Conservation (phyloP, 352 stramenopile genomes). For the Phytophthora sojae region DNA sequence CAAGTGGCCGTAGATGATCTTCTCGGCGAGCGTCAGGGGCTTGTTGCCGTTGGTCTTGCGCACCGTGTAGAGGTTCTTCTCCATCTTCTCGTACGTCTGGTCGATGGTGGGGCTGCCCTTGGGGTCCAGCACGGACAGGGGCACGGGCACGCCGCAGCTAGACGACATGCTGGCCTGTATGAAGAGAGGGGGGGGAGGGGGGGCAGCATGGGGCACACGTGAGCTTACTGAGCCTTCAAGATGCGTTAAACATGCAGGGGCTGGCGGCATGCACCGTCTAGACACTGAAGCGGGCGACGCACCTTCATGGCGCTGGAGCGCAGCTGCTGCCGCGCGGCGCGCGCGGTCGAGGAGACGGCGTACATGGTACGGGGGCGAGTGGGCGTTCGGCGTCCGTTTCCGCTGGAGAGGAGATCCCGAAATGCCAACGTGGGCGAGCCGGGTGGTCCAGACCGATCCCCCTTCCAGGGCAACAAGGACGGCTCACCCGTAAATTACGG, state of each 20-base stretch:
- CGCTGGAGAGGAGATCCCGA: constrained; percentile 76
- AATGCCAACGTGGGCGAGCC: constrained; percentile 46
- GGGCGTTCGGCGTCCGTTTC: constrained; percentile 35
- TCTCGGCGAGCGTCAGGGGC: constrained; percentile 93
- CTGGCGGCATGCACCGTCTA: background rate
- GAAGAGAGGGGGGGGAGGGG: background rate
- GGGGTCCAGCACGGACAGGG: constrained; percentile 91
- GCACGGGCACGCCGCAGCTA: constrained; percentile 76
- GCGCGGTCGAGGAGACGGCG: constrained; percentile 66
- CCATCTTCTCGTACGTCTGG: constrained; percentile 93
- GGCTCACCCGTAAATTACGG: constrained; percentile 29
- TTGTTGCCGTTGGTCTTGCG: constrained; percentile 91
- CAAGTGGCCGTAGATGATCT: constrained; percentile 96
- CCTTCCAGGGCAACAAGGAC: constrained; percentile 5
- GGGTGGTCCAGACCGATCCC: constrained; percentile 34
- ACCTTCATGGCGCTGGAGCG: constrained; percentile 74
- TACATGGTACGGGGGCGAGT: constrained; percentile 48
- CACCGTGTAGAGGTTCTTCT: constrained; percentile 90
- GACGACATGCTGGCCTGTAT: constrained; percentile 73
- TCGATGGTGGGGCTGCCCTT: constrained; percentile 93
- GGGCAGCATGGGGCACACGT: constrained; percentile 11
- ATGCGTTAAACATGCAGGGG: constrained; percentile 30
- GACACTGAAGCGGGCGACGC: constrained; percentile 8
- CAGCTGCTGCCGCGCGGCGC: constrained; percentile 71
- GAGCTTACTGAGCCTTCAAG: constrained; percentile 1